phyloP scores from a whole-genome alignment of 2,329 filamentous ascomycete species.

The Pezicula neosporulosa region DNA sequence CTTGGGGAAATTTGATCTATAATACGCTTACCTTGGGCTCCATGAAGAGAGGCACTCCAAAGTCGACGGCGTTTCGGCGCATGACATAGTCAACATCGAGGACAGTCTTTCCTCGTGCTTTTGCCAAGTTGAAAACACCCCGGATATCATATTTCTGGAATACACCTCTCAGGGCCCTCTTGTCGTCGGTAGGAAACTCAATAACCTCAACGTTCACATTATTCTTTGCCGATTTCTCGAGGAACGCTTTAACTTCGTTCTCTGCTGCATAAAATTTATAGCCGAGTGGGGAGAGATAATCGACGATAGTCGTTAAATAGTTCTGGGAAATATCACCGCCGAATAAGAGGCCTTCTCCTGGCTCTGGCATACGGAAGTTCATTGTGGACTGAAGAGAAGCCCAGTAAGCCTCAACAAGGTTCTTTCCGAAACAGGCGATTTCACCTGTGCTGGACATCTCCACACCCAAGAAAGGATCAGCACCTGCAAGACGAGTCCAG shows the following conservation, averaged over 20 bases:
- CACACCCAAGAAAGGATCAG: constrained; percentile 95
- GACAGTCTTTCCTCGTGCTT: constrained; percentile 76
- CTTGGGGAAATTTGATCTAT: neutral
- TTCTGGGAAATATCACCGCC: constrained; percentile 76
- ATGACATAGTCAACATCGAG: constrained; percentile 97
- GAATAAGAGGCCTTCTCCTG: constrained; percentile 91
- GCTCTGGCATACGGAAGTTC: constrained; percentile 97
- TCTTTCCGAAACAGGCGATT: constrained; percentile 97
- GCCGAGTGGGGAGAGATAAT: constrained; percentile 82
- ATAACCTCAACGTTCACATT: constrained; percentile 79
- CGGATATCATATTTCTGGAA: constrained; percentile 97
- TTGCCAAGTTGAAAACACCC: constrained; percentile 92
- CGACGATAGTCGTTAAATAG: constrained; percentile 73
- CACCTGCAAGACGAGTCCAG: constrained; percentile 95
- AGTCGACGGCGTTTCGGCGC: constrained; percentile 97
- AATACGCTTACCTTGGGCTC: constrained; percentile 77
- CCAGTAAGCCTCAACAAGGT: constrained; percentile 97
- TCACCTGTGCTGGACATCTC: constrained; percentile 98
- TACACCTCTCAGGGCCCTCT: constrained; percentile 88
- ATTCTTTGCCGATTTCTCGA: constrained; percentile 69
- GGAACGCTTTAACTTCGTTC: constrained; percentile 73
- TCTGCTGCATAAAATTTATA: constrained; percentile 94
- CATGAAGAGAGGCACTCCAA: constrained; percentile 97
- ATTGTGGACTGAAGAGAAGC: constrained; percentile 92
- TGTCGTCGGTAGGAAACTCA: constrained; percentile 95